Conservation (phyloP, 2,329 filamentous ascomycete genomes). For the Thielaviopsis ethacetica region DNA sequence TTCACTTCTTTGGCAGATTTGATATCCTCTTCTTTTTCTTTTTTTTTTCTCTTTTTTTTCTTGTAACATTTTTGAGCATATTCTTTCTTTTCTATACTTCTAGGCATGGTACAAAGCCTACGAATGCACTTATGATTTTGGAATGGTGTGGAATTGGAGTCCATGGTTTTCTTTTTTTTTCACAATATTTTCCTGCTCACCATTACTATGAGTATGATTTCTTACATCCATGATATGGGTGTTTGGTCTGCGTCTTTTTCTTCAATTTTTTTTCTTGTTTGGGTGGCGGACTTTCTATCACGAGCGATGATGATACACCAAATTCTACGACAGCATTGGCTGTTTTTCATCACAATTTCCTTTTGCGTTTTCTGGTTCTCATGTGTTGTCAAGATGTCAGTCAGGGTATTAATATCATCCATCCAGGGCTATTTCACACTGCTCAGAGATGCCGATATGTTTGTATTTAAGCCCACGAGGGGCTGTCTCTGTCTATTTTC, state of each 20-base stretch:
- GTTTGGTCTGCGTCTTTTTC: neutral
- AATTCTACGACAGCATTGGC: neutral
- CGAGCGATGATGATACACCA: no score
- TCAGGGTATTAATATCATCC: constrained; percentile 3
- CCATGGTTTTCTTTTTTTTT: constrained; percentile 10
- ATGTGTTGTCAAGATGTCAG: constrained; percentile 1
- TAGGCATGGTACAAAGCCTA: constrained; percentile 4
- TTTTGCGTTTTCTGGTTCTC: constrained; percentile 13
- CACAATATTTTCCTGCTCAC: neutral
- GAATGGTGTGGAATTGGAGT: constrained; percentile 11
- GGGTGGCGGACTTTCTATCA: no score
- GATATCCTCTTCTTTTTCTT: constrained; percentile 1
- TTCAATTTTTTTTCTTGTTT: constrained; percentile 6
- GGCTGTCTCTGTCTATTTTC: no score
- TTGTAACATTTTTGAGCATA: neutral
- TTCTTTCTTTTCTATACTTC: constrained; percentile 15
- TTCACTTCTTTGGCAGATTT: neutral
- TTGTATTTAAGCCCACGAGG: neutral
- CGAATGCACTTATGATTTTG: constrained; percentile 11
- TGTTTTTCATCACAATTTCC: constrained; percentile 9
- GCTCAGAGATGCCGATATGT: neutral
- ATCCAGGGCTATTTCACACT: neutral
- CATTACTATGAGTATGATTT: neutral
- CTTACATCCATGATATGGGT: no score
- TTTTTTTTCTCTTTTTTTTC: constrained; percentile 13